Base-by-base conservation (phyloP, 495 filamentous ascomycete genomes). In the Lophiostoma macrostomum region DNA sequence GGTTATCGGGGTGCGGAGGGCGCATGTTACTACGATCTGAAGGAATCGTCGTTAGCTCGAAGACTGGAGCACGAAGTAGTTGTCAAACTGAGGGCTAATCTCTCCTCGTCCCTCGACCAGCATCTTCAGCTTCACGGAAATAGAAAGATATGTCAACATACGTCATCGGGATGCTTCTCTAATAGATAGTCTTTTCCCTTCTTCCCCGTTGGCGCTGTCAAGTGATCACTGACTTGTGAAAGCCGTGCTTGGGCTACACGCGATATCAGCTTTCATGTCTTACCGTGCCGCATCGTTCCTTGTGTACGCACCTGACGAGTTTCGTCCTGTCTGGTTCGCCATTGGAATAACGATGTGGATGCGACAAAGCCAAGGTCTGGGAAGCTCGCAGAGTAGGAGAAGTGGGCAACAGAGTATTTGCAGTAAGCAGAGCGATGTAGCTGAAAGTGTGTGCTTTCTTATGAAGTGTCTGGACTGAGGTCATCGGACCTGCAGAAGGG, bases 1-100 rank as follows among this genome's bases (percentile, higher is more conserved):
- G 45, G 88, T 94, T 67, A 96, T 82, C 50, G 93, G 80, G 14
- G 90, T 94, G 47, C 93, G 90, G 65, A 96, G 87, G 58, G 88
- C 89, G 63, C 85, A 87, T 58, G 93, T 96, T 50, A 98, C 80
- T 53, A 98, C 93, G 65, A 97, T 81, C 82, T 86, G 64, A 29
- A 34, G 29, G 14, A n/a, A 13, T 12, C 1, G 3, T 32, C n/a
- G 47, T 45, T 25, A 49, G 41, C 45, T 37, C 24, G 28, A 16
- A n/a, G n/a, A 8, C 44, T 38, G 27, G 11, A 32, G 41, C 5
- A 25, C 19, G 19, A 8, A 14, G 18, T 34, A 42, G 6, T 10
- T 10, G 18, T n/a, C n/a, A 31, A 30, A 13, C 22, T 23, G 36
- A 42, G 8, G 10, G n/a, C n/a, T n/a, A n/a, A n/a, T 34, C 24